Evolutionary conservation across 192 early-diverging fungal species (phyloP).

Genomic region (Coemansia sp.): DNA sequence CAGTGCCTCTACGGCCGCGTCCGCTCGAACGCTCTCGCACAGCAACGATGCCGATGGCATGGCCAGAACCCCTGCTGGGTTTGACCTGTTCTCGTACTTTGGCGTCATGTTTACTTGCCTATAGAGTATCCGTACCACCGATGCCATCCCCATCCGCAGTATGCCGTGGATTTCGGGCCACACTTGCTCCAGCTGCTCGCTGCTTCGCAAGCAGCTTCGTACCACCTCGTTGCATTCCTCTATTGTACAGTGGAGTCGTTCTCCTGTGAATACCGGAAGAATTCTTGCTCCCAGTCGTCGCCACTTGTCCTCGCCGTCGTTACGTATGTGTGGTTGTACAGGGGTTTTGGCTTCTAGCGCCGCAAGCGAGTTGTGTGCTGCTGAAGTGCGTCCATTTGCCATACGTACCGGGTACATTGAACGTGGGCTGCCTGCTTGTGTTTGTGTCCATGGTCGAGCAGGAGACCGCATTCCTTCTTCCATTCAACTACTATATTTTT

Average conservation of each 20-base stretch:
- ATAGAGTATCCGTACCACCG: conserved; percentile 36
- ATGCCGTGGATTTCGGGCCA: conserved; percentile 41
- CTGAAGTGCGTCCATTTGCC: conserved; percentile 2
- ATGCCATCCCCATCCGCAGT: conserved; percentile 41
- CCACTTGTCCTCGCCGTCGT: conserved; percentile 65
- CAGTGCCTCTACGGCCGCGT: conserved; percentile 63
- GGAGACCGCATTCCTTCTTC: conserved; percentile 3
- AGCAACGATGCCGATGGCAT: conserved; percentile 45
- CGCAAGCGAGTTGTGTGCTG: conserved; percentile 43
- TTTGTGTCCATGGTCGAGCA: conserved; percentile 2
- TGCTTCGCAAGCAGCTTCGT: conserved; percentile 32
- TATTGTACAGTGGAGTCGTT: conserved; percentile 73
- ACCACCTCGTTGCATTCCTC: conserved; percentile 83
- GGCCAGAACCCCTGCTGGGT: not conserved
- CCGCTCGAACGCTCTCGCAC: conserved; percentile 63
- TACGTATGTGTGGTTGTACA: conserved; percentile 14
- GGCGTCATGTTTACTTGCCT: conserved; percentile 23
- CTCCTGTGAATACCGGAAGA: conserved; percentile 84
- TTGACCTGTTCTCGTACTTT: conserved; percentile 17
- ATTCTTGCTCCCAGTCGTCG: conserved; percentile 67
- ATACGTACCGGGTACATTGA: conserved; percentile 6
- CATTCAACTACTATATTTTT: too few species aligned
- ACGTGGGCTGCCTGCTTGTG: conserved; percentile 5
- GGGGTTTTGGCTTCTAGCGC: conserved; percentile 52
- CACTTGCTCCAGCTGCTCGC: conserved; percentile 13